Evolutionary conservation across 2,329 filamentous ascomycete species (phyloP).

Genomic region (Bipolaris gigantea): DNA sequence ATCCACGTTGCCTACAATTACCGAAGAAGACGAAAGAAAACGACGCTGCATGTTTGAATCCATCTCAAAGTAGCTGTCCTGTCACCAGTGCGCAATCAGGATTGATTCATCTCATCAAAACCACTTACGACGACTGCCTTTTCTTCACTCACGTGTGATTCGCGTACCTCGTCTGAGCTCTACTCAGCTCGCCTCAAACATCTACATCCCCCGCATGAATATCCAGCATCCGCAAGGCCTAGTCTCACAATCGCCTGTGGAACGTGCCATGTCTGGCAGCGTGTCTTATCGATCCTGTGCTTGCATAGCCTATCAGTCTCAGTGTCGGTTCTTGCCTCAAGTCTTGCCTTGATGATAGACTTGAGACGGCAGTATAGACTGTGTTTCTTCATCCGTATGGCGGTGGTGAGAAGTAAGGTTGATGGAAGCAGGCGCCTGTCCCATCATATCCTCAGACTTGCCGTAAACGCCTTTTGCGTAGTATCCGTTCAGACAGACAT

Average conservation of each 20-base stretch:
- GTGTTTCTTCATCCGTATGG: not conserved
- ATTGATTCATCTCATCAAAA: not conserved
- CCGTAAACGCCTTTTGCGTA: not conserved
- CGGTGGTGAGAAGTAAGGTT: not conserved
- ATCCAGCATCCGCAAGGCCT: not conserved
- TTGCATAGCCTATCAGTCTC: not conserved
- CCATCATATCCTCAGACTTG: not conserved
- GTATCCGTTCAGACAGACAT: not conserved
- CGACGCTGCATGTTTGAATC: not conserved
- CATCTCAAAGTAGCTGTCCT: not conserved
- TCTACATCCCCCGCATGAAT: not conserved
- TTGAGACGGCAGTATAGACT: slow-evolving; percentile 3
- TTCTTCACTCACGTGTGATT: not conserved
- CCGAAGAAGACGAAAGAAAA: not conserved
- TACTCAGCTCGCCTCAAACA: not conserved
- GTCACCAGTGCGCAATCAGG: not conserved
- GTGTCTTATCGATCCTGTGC: not conserved
- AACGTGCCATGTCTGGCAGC: slow-evolving; percentile 1
- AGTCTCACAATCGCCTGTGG: not conserved
- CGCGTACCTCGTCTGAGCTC: not conserved
- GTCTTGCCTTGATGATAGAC: not conserved
- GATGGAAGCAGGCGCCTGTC: not conserved
- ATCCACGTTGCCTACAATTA: not conserved
- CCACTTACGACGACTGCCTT: not conserved
- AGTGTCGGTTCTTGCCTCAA: not conserved